Base-by-base conservation (phyloP, 2,329 filamentous ascomycete species). In the Sarocladium kiliense region DNA sequence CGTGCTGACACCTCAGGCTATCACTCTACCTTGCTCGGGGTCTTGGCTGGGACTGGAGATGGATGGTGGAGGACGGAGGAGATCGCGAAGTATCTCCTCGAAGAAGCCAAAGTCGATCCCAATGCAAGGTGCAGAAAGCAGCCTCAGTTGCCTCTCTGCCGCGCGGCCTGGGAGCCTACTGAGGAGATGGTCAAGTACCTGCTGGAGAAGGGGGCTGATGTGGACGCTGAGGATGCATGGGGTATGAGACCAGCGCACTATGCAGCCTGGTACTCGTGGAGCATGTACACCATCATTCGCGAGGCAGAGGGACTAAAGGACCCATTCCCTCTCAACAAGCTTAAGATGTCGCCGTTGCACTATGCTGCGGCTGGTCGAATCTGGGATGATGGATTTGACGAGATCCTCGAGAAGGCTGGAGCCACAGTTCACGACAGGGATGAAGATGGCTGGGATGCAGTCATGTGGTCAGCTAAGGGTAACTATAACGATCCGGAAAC, bases 151-250 rank as follows among this genome's bases (percentile, higher is more conserved):
- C 30, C 49, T 3, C 12, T 53, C 7, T 36, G 30, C 12, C 27
- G 30, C 16, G 49, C 30, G 12, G 49, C 19, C 11, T 14, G n/a
- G 27, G 32, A 53, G 5, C n/a, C n/a, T 2, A 6, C 27, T 6
- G 6, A 19, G 6, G 30, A 34, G 5, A n/a, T 53, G 27, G 49
- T 34, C 11, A n/a, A 21, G 14, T 36, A 39, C 12, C 49, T 53
- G 4, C 10, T 53, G 7, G 49, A 21, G 9, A 25, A 36, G n/a
- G 32, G 32, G 3, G 49, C 49, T 9, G 30, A 53, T 37, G 21
- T 53, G 4, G 23, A 53, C 49, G 27, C 21, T 5, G 49, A 53
- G 32, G 27, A 36, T 23, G 44, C 44, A n/a, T 53, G 49, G 49
- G 49, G 49, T 19, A 19, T 53, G 14, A 26, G 30, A 11, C 49